Evolutionary conservation across 1,139 yeast species (phyloP), one percentile per base, ranked within the genome.

Genomic region (Hansenula sp.): DNA sequence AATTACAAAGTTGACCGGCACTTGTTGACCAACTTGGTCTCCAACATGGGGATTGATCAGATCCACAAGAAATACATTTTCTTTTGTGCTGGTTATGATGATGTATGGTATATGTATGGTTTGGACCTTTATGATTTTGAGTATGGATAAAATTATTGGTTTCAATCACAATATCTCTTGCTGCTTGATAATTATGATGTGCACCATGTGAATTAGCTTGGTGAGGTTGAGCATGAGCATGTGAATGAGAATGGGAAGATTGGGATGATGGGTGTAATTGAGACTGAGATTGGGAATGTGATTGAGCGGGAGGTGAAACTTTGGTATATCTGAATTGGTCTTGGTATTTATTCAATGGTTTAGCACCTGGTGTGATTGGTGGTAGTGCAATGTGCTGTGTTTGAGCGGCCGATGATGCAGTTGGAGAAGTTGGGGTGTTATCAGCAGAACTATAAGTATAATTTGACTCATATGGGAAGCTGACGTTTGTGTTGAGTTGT

Each of bases 21-120:
- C 81, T 76, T 18, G 74, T 65, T 4, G 94, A 82, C 99, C 99
- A 93, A 8, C 96, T 84, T 2, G 99, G 99, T 61, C 99, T 79
- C 99, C 99, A 93, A 65, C 99, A 93, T 11, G 99, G 99, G 12
- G 96, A 87, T 55, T 86, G 95, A 51, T 84, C 87, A 1, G 94
- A 81, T 12, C 91, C 90, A 67, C 99, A 93, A 5, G 97, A 88
- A 29, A 93, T 83, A 63, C 99, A 93, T 46, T 78, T 76, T 55
- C 91, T 72, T 34, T 67, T 65, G 40, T 49, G 47, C 15, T 53
- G 51, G 40, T 53, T 57, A 27, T 51, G 58, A 39, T 52, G 62
- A 38, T 52, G 58, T 16, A 57, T 56, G 17, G 61, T 57, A 44
- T 57, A 55, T 10, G 60, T 50, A 44, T 56, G 60, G 40, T 53